Conservation (phyloP, 2,329 filamentous ascomycete genomes). For the Clonostachys solani region DNA sequence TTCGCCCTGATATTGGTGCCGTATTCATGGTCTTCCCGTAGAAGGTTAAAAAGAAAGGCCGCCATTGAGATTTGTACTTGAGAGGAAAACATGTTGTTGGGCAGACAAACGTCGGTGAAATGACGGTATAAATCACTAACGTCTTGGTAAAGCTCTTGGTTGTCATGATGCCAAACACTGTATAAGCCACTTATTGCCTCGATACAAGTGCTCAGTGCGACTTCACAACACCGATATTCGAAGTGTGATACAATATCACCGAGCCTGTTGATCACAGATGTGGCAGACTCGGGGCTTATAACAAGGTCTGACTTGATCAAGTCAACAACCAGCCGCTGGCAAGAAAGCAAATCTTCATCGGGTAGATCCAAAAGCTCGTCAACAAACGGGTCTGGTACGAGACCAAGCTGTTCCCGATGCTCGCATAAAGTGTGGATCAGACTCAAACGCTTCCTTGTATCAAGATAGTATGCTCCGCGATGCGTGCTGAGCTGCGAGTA, state of each 20-base stretch:
- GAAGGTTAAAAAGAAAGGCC: constrained; percentile 63
- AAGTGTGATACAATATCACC: constrained; percentile 49
- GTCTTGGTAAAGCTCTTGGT: constrained; percentile 56
- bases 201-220: constrained; percentile 63
- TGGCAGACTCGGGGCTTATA: constrained; percentile 39
- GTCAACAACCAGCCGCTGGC: constrained; percentile 43
- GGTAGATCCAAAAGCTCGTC: constrained; percentile 42
- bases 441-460: constrained; percentile 39
- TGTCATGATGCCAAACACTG: constrained; percentile 56
- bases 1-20: constrained; percentile 54
- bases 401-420: constrained; percentile 38
- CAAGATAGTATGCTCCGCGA: constrained; percentile 39
- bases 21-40: constrained; percentile 65
- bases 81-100: constrained; percentile 65
- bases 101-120: constrained; percentile 64
- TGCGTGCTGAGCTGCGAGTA: constrained; percentile 36
- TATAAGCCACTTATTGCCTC: constrained; percentile 63
- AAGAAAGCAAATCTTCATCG: constrained; percentile 50
- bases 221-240: constrained; percentile 70
- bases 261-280: constrained; percentile 42
- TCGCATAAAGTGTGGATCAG: constrained; percentile 37
- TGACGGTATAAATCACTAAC: constrained; percentile 77
- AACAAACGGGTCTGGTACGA: constrained; percentile 46
- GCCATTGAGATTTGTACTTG: constrained; percentile 64
- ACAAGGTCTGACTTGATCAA: constrained; percentile 49